A percentile compares a stretch with the other conserved stretches of the same genome.
These are phyloP conservation scores for Trametopsis cervina DNA, from an alignment of 768 basidiomycete species.

Conservation along the genomic window DNA sequence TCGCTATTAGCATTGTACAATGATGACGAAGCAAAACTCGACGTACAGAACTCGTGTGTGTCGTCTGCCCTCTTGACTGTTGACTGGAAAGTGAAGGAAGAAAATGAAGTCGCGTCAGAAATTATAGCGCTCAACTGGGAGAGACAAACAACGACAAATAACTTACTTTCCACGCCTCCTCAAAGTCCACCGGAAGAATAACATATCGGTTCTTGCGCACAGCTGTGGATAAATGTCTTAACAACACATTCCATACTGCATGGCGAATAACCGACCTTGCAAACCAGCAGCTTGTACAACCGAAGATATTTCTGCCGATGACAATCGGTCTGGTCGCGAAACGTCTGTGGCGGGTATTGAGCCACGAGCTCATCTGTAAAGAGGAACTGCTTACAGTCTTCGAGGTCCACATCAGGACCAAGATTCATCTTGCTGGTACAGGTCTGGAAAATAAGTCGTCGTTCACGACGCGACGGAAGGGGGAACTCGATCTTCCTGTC, in stretches of 20 bases:
- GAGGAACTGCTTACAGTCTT: conserved; percentile 86
- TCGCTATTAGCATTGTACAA: background rate
- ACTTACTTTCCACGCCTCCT: conserved; percentile 98
- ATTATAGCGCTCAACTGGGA: conserved; percentile 20
- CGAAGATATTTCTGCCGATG: conserved; percentile 91
- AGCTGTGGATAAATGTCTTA: conserved; percentile 37
- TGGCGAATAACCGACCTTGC: conserved; percentile 54
- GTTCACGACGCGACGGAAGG: conserved; percentile 86
- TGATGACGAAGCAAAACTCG: background rate
- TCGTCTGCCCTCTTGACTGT: conserved; percentile 95
- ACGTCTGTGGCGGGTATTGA: conserved; percentile 66
- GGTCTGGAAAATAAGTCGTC: conserved; percentile 97
- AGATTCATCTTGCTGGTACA: conserved; percentile 97
- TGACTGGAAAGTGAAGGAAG: conserved; percentile 50
- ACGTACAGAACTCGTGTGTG: conserved; percentile 89
- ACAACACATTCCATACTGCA: background rate
- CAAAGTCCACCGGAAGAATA: conserved; percentile 94
- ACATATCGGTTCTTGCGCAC: conserved; percentile 98
- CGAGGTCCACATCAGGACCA: conserved; percentile 93
- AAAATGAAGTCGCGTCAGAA: conserved; percentile 27
- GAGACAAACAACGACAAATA: conserved; percentile 48
- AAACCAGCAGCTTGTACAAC: conserved; percentile 96
- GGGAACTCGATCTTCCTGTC: conserved; percentile 99
- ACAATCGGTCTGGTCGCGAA: conserved; percentile 91
- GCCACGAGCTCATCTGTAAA: conserved; percentile 13